Evolutionary conservation across 148 eudicot species (phyloP).

Genomic region (Bassia scoparia): DNA sequence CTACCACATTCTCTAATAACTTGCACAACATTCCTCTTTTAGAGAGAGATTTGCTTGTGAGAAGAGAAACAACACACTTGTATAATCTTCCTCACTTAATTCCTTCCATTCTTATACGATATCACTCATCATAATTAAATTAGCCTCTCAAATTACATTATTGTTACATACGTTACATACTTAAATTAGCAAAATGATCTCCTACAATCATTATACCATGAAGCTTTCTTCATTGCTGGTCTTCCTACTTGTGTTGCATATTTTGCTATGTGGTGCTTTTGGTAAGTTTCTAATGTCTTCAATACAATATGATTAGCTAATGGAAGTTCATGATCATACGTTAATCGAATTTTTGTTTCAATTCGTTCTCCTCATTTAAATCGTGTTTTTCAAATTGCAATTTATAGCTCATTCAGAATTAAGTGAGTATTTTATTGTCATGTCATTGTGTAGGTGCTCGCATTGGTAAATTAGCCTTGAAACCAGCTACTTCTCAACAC

Average conservation of each 20-base stretch:
- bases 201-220: slow-evolving; percentile 19
- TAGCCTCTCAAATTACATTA: not conserved
- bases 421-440: not conserved
- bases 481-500: not conserved
- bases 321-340: not conserved
- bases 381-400: not conserved
- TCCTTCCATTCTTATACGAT: too few species aligned
- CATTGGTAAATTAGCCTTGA: slow-evolving; percentile 15
- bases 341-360: not conserved
- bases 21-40: too few species aligned
- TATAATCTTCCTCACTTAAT: too few species aligned
- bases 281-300: slow-evolving; percentile 26
- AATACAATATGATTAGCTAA: not conserved
- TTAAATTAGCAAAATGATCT: too few species aligned
- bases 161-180: not conserved
- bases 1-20: not conserved
- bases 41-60: too few species aligned
- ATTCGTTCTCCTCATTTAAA: not conserved
- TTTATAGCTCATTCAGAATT: not conserved
- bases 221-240: slow-evolving; percentile 28
- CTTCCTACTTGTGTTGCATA: slow-evolving; percentile 33
- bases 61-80: too few species aligned
- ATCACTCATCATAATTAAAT: too few species aligned
- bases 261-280: slow-evolving; percentile 34
- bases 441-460: slow-evolving; percentile 18